Base-by-base conservation (phyloP, 768 basidiomycete species). In the Polyporus arcularius region DNA sequence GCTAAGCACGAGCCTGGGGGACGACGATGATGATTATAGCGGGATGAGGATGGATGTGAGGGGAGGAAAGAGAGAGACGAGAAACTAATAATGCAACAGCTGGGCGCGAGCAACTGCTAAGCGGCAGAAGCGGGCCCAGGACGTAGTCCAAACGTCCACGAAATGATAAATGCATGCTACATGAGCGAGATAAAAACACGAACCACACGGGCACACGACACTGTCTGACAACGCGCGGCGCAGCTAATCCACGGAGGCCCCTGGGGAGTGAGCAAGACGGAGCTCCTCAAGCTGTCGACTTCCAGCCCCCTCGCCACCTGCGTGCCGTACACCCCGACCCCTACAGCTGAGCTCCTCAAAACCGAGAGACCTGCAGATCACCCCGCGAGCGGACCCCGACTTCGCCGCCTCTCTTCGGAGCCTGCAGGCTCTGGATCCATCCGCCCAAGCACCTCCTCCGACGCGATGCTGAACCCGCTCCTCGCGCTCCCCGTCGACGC, bases 371-470 rank as follows among this genome's bases (percentile, higher is more conserved):
- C 46, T 21, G 7, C 14, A 43, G 31, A 21, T 60, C 58, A 60
- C 3, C 40, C 53, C 38, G n/a, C 45, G 28, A 52, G 55, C 35
- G 57, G 57, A 26, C 60, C 50, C 53, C 55, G 42, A 14, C 56
- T 60, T 45, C 57, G 42, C 55, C 65, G 49, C 55, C 61, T 59
- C 38, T 73, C 69, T 18, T 72, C 71, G 41, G 53, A 41, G 18
- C 46, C 61, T 2, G 69, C 70, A 1, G 64, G 38, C 64, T 76
- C 75, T 38, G 76, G 69, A 53, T 85, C 84, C 75, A 86, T 75
- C 65, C 79, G 69, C 42, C 85, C 85, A 57, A 86, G 75, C 7
- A 85, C 83, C 72, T 86, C 84, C 62, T 72, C 74, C 28, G 75
- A 76, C 18, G 69, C 75, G 55, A 73, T 71, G 78, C 80, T 65